Evolutionary conservation across 208 protist species (phyloP).

Genomic region (Crithidia thermophila): DNA sequence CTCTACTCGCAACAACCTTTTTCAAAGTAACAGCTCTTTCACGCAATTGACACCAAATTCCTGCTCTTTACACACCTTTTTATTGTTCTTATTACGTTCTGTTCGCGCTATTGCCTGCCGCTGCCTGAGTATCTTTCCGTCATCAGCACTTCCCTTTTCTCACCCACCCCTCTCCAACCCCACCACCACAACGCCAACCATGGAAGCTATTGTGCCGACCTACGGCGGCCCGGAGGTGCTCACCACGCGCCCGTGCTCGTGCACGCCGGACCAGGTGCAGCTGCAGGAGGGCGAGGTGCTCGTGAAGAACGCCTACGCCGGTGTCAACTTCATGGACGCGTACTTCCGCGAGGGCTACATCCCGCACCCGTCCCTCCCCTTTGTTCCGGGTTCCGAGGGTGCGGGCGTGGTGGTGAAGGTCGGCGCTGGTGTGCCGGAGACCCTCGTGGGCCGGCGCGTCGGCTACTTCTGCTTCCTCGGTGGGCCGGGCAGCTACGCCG

Average conservation of each 20-base stretch:
- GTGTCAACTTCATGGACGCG: constrained; percentile 95
- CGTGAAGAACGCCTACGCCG: constrained; percentile 61
- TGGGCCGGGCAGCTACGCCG: constrained; percentile 58
- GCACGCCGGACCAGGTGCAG: constrained; percentile 6
- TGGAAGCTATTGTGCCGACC: constrained; percentile 41
- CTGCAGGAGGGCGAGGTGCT: constrained; percentile 42
- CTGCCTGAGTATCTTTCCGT: too few relatives aligned
- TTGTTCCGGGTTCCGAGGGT: constrained; percentile 78
- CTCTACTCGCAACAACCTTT: too few relatives aligned
- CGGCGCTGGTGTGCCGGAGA: constrained; percentile 9
- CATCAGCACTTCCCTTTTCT: too few relatives aligned
- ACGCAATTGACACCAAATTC: too few relatives aligned
- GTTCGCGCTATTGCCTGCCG: too few relatives aligned
- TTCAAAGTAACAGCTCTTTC: too few relatives aligned
- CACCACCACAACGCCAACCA: too few relatives aligned
- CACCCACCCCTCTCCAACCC: too few relatives aligned
- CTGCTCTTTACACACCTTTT: too few relatives aligned
- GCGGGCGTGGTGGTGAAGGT: constrained; percentile 62
- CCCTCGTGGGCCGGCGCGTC: constrained; percentile 65
- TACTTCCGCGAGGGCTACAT: constrained; percentile 88
- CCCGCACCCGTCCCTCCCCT: constrained; percentile 70
- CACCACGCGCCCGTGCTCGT: neutral
- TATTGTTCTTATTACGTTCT: too few relatives aligned
- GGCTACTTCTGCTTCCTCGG: constrained; percentile 58
- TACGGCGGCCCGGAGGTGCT: constrained; percentile 42